Evolutionary conservation across 495 filamentous ascomycete species (phyloP), one percentile per base, ranked within the genome.

Genomic region (Tuber calosporum): DNA sequence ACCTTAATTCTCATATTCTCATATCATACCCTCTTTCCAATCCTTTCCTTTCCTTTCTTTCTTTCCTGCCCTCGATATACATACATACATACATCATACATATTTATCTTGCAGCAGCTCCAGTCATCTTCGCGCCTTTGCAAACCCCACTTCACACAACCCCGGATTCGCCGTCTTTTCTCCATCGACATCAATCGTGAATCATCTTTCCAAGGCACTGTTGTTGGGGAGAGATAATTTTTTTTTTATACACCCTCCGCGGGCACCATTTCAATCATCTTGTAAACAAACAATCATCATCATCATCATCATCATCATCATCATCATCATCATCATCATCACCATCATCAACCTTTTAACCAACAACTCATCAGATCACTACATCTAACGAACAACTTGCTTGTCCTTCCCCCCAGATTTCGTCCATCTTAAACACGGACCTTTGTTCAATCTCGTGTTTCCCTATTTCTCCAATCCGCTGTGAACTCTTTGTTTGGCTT

Each of bases 341-440:
- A n/a, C n/a, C n/a, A n/a, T n/a, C n/a, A 62, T 71, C 75, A 40
- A 66, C 70, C 20, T 43, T 70, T 58, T 75, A 69, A 69, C 67
- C 53, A 76, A 62, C 75, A 22, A 68, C 67, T 77, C 74, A 53
- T 48, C 76, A 73, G 76, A 66, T 77, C 67, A 69, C 77, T 77
- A 73, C 71, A 62, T 76, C 62, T 75, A 26, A 66, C 72, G 43
- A 76, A 70, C 67, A 62, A 34, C 53, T 17, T 62, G 26, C 53
- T 62, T 11, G 0, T 6, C 13, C 13, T 39, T 42, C 38, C 69
- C 75, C 75, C 76, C 71, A 58, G 76, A 78, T 78, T 78, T 78
- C 75, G 75, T 77, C 70, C 77, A 78, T 78, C 76, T 77, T 70
- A 70, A 71, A 69, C 39, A 69, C 38, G 48, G 38, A 30, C 48